These are phyloP conservation scores for Nyssa sinensis DNA, from an alignment of 148 eudicot genomes.

Conservation along the genomic window DNA sequence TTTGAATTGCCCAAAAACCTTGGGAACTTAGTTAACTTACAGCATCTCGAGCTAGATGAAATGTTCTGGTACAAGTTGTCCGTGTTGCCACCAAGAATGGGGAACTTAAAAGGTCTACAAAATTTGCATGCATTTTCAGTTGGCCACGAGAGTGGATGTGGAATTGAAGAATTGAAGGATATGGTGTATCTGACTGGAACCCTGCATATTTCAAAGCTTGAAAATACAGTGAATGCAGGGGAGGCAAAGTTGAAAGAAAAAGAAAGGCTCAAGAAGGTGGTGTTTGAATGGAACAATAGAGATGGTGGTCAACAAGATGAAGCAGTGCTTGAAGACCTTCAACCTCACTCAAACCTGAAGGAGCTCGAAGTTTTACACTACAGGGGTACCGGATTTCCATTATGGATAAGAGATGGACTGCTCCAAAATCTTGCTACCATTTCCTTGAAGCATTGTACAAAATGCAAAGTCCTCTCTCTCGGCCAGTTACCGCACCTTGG, in stretches of 20 bases:
- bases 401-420: constrained; percentile 22
- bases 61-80: constrained; percentile 34
- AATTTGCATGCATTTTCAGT: constrained; percentile 18
- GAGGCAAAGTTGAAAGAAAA: constrained; percentile 23
- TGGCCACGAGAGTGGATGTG: constrained; percentile 11
- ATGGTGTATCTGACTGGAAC: constrained; percentile 19
- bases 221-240: constrained; percentile 19
- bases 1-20: constrained; percentile 28
- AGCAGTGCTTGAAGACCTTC: constrained; percentile 27
- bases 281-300: constrained; percentile 28
- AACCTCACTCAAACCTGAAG: constrained; percentile 23
- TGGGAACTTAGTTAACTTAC: constrained; percentile 24
- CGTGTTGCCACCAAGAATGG: constrained; percentile 23
- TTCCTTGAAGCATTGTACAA: constrained; percentile 20
- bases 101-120: constrained; percentile 20
- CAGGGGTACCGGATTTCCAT: constrained; percentile 22
- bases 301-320: constrained; percentile 8
- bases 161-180: constrained; percentile 20
- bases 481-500: constrained; percentile 19
- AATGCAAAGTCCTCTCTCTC: constrained; percentile 24
- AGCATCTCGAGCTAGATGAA: constrained; percentile 36
- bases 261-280: constrained; percentile 17
- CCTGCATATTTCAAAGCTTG: constrained; percentile 23
- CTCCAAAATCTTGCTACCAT: constrained; percentile 13
- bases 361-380: constrained; percentile 21